These are phyloP conservation scores for Nicotiana attenuata DNA, from an alignment of 257 asterid genomes.

Conservation along the genomic window DNA sequence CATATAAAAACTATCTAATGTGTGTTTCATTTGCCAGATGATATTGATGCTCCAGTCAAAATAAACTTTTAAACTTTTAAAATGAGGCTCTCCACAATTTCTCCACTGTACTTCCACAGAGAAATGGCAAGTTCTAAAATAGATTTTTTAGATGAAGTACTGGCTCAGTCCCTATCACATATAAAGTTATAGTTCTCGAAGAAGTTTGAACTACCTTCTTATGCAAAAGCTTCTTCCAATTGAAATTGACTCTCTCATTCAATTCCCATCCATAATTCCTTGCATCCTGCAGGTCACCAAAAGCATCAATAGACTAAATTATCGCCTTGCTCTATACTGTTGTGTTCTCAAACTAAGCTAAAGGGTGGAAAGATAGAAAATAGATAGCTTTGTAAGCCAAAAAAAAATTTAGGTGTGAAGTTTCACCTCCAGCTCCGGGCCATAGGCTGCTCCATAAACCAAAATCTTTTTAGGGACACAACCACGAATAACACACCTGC, in stretches of 20 bases:
- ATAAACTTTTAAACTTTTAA: neutral
- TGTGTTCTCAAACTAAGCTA: neutral
- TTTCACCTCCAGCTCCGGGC: slow-evolving; percentile 94
- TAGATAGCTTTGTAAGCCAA: neutral
- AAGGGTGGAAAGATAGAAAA: neutral
- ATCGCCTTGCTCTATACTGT: neutral
- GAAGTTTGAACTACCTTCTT: slow-evolving; percentile 55
- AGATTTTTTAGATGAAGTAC: neutral
- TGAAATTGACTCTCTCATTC: slow-evolving; percentile 67
- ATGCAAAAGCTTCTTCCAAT: slow-evolving; percentile 92
- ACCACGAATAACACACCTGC: slow-evolving; percentile 99
- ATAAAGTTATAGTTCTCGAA: neutral
- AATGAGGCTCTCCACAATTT: neutral
- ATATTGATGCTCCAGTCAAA: neutral
- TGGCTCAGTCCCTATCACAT: neutral
- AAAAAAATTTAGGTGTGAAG: neutral
- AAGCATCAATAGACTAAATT: neutral
- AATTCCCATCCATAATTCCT: slow-evolving; percentile 94
- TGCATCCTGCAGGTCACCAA: slow-evolving; percentile 63
- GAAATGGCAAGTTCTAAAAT: neutral
- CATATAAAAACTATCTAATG: neutral
- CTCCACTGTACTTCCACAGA: neutral
- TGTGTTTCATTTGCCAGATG: neutral
- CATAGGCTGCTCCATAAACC: slow-evolving; percentile 94
- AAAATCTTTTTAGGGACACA: slow-evolving; percentile 98